Evolutionary conservation across 225 moss, liverwort and hornwort genomes (phyloP).

Genomic region (Polytrichum commune): DNA sequence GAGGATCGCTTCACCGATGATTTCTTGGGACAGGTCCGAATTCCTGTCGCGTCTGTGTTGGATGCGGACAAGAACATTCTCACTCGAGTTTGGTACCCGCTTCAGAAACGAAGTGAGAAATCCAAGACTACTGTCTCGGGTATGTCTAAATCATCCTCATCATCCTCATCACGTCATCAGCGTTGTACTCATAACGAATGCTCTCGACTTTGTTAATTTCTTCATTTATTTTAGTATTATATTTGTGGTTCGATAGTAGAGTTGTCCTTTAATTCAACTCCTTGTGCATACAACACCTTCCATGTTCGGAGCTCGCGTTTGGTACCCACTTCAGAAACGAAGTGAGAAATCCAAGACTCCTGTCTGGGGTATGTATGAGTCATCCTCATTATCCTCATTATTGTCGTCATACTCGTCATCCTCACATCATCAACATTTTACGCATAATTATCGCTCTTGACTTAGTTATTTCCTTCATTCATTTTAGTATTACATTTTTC

Average conservation of each 20-base stretch:
- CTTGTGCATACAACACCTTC: too few species aligned
- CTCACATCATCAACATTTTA: neutral
- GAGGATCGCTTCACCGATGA: constrained; percentile 62
- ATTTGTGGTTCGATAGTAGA: too few species aligned
- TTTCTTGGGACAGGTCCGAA: constrained; percentile 64
- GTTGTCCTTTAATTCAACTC: too few species aligned
- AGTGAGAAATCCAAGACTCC: constrained; percentile 48
- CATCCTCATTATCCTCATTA: too few species aligned
- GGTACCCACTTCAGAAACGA: constrained; percentile 66
- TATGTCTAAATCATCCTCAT: constrained; percentile 10
- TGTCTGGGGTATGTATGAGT: constrained; percentile 39
- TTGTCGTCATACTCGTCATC: too few species aligned
- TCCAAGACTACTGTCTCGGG: constrained; percentile 59
- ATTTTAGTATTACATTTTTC: too few species aligned
- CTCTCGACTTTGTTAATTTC: too few species aligned
- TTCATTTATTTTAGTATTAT: too few species aligned
- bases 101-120: constrained; percentile 56
- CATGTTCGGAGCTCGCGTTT: constrained; percentile 17
- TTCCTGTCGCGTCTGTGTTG: constrained; percentile 54
- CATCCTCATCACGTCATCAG: neutral
- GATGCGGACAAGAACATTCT: constrained; percentile 51
- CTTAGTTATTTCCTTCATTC: too few species aligned
- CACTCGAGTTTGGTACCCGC: constrained; percentile 51
- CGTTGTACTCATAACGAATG: neutral
- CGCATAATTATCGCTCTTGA: too few species aligned